phyloP scores from a whole-genome alignment of 225 moss, liverwort and hornwort species.

The Physcomitrium patens region DNA sequence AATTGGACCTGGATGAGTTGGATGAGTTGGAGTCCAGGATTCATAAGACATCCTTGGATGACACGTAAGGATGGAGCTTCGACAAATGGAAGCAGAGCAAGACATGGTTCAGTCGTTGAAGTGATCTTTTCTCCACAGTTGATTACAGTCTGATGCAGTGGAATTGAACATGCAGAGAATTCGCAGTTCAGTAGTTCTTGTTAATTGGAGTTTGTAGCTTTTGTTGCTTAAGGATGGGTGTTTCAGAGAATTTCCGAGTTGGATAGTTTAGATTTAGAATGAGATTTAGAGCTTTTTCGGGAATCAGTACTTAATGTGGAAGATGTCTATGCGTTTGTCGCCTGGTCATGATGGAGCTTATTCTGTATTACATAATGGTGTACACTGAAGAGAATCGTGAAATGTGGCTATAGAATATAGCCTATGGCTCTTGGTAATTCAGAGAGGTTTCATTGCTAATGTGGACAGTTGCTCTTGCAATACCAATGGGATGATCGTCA shows the following conservation, averaged over 20 bases:
- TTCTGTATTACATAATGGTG: too few relatives aligned
- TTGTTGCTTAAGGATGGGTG: not conserved
- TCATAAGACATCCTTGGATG: conserved; percentile 67
- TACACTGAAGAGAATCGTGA: too few relatives aligned
- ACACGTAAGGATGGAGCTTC: conserved; percentile 50
- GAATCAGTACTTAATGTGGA: not conserved
- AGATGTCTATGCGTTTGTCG: too few relatives aligned
- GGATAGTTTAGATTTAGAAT: not conserved
- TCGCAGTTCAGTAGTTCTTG: too few relatives aligned
- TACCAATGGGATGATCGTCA: too few relatives aligned
- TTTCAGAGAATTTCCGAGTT: not conserved
- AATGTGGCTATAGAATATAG: too few relatives aligned
- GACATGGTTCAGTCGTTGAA: not conserved
- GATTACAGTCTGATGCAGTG: too few relatives aligned
- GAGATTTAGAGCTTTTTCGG: conserved; percentile 10
- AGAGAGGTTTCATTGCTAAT: too few relatives aligned
- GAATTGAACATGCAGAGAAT: too few relatives aligned
- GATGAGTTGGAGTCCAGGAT: conserved; percentile 70
- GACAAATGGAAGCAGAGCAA: not conserved
- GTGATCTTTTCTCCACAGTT: not conserved
- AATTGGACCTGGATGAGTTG: conserved; percentile 71
- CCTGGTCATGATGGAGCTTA: too few relatives aligned
- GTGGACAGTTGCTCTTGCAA: too few relatives aligned
- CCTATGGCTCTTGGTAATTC: too few relatives aligned
- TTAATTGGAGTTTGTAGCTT: not conserved